A percentile compares a stretch with the other conserved stretches of the same genome.
Evolutionary conservation across 2,329 filamentous ascomycete genomes (phyloP).

Genomic region (Colletotrichum chrysophilum): DNA sequence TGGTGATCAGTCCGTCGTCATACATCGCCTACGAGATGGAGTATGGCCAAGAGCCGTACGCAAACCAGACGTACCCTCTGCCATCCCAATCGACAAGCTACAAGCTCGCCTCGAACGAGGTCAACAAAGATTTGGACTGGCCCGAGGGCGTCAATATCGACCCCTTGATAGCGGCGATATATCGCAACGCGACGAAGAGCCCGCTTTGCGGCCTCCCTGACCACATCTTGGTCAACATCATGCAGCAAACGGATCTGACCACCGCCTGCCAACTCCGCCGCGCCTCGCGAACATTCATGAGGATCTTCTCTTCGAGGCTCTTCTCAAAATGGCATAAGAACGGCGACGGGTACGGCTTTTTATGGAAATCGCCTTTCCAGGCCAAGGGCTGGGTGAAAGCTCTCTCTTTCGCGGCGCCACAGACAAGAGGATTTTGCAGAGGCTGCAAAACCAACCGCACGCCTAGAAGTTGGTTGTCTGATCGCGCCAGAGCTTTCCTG

Average conservation of each 20-base stretch:
- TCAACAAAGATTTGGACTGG: background rate
- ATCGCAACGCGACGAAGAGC: background rate
- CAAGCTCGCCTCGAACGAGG: background rate
- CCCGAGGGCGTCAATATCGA: background rate
- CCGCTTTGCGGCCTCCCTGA: background rate
- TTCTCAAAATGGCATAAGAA: background rate
- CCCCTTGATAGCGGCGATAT: background rate
- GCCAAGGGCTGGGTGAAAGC: background rate
- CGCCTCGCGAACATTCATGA: background rate
- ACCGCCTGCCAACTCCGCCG: background rate
- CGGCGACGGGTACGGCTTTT: background rate
- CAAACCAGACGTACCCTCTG: background rate
- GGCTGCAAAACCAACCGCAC: background rate
- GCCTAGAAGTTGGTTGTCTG: background rate
- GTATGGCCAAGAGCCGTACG: background rate
- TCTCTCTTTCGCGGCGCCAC: background rate
- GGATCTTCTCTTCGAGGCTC: background rate
- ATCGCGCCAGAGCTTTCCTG: background rate
- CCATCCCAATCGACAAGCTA: background rate
- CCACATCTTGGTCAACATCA: background rate
- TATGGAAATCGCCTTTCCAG: background rate
- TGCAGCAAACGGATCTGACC: background rate
- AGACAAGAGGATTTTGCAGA: background rate
- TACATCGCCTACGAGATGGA: background rate
- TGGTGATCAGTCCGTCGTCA: rapidly evolving